A percentile compares a stretch with the other conserved stretches of the same genome.
phyloP scores from a whole-genome alignment of 2,329 filamentous ascomycete species.

The Calonectria crousiana region DNA sequence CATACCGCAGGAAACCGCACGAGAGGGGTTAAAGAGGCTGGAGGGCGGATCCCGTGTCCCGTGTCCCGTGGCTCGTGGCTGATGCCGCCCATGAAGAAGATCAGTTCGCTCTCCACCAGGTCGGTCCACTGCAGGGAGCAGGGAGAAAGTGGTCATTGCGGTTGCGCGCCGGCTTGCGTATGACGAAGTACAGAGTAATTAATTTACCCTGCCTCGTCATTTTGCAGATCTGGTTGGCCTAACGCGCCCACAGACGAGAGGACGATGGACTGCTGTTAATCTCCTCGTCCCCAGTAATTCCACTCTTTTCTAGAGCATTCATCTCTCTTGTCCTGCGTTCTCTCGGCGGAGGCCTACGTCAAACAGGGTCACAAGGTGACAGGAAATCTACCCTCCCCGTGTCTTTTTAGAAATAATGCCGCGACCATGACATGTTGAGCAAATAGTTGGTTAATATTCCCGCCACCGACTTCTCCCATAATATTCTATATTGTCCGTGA shows the following conservation, averaged over 20 bases:
- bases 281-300: slow-evolving; percentile 28
- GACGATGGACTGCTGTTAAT: slow-evolving; percentile 25
- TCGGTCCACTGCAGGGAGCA: slow-evolving; percentile 1
- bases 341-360: slow-evolving; percentile 16
- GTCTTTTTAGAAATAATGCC: not conserved
- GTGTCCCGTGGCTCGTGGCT: slow-evolving; percentile 1
- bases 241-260: slow-evolving; percentile 7
- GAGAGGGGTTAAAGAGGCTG: slow-evolving; percentile 10
- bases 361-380: slow-evolving; percentile 20
- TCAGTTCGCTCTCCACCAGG: slow-evolving; percentile 7
- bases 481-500: not conserved
- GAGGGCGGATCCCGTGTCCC: not conserved
- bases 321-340: slow-evolving; percentile 25
- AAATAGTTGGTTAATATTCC: not conserved
- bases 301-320: slow-evolving; percentile 17
- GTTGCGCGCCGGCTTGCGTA: slow-evolving; percentile 13
- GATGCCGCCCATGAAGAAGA: not conserved
- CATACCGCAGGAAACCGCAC: not conserved
- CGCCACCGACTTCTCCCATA: slow-evolving; percentile 4
- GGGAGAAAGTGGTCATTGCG: slow-evolving; percentile 4
- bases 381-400: not conserved
- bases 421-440: not conserved
- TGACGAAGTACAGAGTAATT: slow-evolving; percentile 21
- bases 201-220: slow-evolving; percentile 11
- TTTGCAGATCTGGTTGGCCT: slow-evolving; percentile 21